These are phyloP conservation scores for Leersia perrieri DNA, from an alignment of 176 grass and related monocot species.

Conservation along the genomic window DNA sequence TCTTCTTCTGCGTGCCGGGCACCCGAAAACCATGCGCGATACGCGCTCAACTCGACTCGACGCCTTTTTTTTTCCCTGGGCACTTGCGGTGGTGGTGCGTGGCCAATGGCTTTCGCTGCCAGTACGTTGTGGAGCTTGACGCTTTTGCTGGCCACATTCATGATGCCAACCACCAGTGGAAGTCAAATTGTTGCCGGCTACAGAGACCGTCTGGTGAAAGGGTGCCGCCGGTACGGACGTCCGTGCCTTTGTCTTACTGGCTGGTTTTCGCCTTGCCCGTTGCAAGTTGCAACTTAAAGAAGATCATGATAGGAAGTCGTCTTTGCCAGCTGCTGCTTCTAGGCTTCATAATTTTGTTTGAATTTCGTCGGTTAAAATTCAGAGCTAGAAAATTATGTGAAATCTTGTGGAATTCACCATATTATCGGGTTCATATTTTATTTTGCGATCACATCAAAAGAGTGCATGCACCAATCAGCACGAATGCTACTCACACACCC, in stretches of 20 bases:
- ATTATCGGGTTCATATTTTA: too few species aligned
- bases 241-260: neutral
- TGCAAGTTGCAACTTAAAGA: neutral
- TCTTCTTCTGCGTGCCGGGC: neutral
- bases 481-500: too few species aligned
- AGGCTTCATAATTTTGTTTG: too few species aligned
- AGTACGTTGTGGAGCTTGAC: neutral
- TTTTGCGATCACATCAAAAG: too few species aligned
- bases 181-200: neutral
- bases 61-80: slow-evolving; percentile 20
- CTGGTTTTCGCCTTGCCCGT: neutral
- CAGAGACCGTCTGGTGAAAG: neutral
- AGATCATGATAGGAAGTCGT: too few species aligned
- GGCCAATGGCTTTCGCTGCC: slow-evolving; percentile 28
- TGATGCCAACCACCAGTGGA: neutral
- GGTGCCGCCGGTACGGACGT: neutral
- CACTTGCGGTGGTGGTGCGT: neutral
- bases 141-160: neutral
- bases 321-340: too few species aligned
- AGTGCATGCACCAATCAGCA: too few species aligned
- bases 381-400: too few species aligned
- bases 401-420: too few species aligned
- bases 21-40: neutral
- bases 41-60: neutral
- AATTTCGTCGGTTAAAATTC: too few species aligned